phyloP scores from a whole-genome alignment of 495 filamentous ascomycete genomes.

The Penicillium macrosclerotiorum region DNA sequence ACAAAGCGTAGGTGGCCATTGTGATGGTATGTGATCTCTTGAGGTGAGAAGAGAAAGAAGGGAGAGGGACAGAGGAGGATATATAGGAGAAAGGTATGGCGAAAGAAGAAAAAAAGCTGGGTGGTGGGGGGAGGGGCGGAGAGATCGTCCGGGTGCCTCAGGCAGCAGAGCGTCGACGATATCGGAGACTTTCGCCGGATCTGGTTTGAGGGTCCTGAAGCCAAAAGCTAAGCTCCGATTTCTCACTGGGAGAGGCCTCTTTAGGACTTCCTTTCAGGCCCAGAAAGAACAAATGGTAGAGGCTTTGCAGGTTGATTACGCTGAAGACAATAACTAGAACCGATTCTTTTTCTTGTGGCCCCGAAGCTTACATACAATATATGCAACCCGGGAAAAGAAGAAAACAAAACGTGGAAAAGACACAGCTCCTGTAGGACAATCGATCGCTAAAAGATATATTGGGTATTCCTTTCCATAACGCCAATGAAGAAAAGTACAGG shows the following conservation, averaged over 20 bases:
- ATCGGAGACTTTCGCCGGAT: slow-evolving; percentile 29
- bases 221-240: neutral
- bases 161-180: slow-evolving; percentile 19
- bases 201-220: slow-evolving; percentile 10
- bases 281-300: too few species aligned
- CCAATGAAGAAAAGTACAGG: slow-evolving; percentile 2
- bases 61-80: slow-evolving; percentile 6
- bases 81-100: slow-evolving; percentile 9
- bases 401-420: neutral
- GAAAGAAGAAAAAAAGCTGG: slow-evolving; percentile 16
- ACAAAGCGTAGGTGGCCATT: slow-evolving; percentile 77
- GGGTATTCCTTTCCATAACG: slow-evolving; percentile 27
- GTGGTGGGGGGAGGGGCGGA: slow-evolving; percentile 25
- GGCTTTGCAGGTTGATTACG: too few species aligned
- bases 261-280: too few species aligned
- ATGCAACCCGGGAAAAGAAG: neutral
- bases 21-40: slow-evolving; percentile 27
- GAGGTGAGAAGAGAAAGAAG: slow-evolving; percentile 9
- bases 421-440: slow-evolving; percentile 3
- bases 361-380: slow-evolving; percentile 10
- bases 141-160: slow-evolving; percentile 24
- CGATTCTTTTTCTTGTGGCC: slow-evolving; percentile 13
- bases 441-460: slow-evolving; percentile 12
- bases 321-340: neutral
- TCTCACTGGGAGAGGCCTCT: too few species aligned